Evolutionary conservation across 2,329 filamentous ascomycete species (phyloP).

Genomic region (Trichoderma polysporum): DNA sequence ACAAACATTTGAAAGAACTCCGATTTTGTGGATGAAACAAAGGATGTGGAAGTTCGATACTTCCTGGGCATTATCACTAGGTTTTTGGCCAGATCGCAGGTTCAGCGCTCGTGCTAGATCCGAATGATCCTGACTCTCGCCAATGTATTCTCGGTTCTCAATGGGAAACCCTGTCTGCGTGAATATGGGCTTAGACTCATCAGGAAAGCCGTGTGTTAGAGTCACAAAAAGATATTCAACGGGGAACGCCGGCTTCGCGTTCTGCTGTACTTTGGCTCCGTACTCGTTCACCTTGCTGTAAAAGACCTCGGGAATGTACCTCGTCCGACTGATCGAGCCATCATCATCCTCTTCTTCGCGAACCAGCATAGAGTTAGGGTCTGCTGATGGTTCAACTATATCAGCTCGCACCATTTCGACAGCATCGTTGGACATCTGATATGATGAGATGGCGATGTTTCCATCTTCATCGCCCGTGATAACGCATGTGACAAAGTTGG

Average conservation of each 20-base stretch:
- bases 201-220: slow-evolving; percentile 93
- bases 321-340: slow-evolving; percentile 62
- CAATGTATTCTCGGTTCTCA: slow-evolving; percentile 85
- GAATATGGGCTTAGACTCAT: slow-evolving; percentile 74
- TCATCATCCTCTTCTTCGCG: slow-evolving; percentile 88
- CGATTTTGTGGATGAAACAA: slow-evolving; percentile 79
- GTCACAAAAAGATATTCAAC: slow-evolving; percentile 96
- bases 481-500: slow-evolving; percentile 95
- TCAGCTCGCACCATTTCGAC: slow-evolving; percentile 97
- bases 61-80: slow-evolving; percentile 61
- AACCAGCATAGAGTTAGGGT: slow-evolving; percentile 91
- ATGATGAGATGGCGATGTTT: slow-evolving; percentile 84
- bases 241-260: slow-evolving; percentile 92
- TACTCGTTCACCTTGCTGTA: slow-evolving; percentile 96
- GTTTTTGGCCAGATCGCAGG: slow-evolving; percentile 57
- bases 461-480: slow-evolving; percentile 90
- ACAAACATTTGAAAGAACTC: slow-evolving; percentile 79
- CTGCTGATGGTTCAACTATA: slow-evolving; percentile 91
- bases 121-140: slow-evolving; percentile 78
- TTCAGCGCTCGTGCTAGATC: slow-evolving; percentile 68
- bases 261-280: slow-evolving; percentile 92
- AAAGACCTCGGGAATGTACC: slow-evolving; percentile 97
- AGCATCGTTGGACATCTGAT: slow-evolving; percentile 92
- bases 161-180: slow-evolving; percentile 75
- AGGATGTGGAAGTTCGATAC: slow-evolving; percentile 94